Conservation (phyloP, 2,329 filamentous ascomycete species). For the Albophoma yamanashiensis region DNA sequence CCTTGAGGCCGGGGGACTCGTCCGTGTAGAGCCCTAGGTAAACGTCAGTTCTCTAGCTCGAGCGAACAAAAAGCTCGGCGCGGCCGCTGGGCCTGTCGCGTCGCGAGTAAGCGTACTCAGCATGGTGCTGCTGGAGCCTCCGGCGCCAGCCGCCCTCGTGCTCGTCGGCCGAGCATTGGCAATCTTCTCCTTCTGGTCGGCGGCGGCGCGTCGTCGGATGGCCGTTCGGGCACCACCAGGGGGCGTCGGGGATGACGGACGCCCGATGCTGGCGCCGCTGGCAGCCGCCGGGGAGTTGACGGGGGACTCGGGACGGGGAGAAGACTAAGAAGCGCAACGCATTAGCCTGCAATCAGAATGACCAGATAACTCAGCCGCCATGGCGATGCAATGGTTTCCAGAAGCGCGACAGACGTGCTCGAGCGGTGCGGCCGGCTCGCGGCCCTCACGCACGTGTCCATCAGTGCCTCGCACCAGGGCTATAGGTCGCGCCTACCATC, state of each 20-base stretch:
- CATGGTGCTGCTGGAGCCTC: slow-evolving; percentile 97
- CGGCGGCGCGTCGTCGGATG: slow-evolving; percentile 88
- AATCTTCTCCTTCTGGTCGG: slow-evolving; percentile 94
- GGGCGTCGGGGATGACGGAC: slow-evolving; percentile 76
- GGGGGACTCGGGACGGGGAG: slow-evolving; percentile 50
- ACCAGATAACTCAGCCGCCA: too few relatives aligned
- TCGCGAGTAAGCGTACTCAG: slow-evolving; percentile 55
- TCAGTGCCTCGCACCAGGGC: neutral
- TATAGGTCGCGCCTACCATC: slow-evolving; percentile 18
- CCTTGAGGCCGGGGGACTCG: slow-evolving; percentile 93
- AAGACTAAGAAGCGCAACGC: slow-evolving; percentile 31
- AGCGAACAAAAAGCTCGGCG: neutral
- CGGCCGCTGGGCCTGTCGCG: neutral
- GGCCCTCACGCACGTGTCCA: neutral
- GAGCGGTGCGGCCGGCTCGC: neutral
- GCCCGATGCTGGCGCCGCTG: slow-evolving; percentile 59
- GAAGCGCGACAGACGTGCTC: slow-evolving; percentile 1
- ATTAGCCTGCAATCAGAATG: neutral
- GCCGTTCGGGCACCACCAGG: slow-evolving; percentile 92
- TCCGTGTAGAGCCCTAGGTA: slow-evolving; percentile 82
- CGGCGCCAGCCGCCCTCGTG: slow-evolving; percentile 86
- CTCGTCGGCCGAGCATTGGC: slow-evolving; percentile 88
- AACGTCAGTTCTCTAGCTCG: slow-evolving; percentile 13
- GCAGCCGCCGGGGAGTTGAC: slow-evolving; percentile 44
- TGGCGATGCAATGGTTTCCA: neutral